These are phyloP conservation scores for Fagus crenata DNA, from an alignment of 306 rosid species.

Conservation along the genomic window DNA sequence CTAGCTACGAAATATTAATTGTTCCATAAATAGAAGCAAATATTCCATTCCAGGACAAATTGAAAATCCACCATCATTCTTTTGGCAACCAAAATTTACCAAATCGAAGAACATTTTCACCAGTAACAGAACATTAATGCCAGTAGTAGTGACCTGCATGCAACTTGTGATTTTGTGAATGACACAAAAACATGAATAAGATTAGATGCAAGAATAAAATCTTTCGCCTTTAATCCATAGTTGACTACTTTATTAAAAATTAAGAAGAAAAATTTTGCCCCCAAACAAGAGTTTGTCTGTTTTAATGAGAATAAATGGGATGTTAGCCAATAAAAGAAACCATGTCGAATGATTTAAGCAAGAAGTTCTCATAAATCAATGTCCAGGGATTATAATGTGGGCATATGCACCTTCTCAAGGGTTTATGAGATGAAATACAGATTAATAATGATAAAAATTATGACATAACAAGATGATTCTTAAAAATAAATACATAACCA, in stretches of 20 bases:
- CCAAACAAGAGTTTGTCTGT: too few relatives aligned
- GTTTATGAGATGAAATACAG: not conserved
- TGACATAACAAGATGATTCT: too few relatives aligned
- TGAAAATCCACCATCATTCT: not conserved
- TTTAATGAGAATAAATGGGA: too few relatives aligned
- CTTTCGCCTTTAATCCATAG: not conserved
- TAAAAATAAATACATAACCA: too few relatives aligned
- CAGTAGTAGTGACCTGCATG: not conserved
- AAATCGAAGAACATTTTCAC: not conserved
- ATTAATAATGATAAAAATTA: not conserved
- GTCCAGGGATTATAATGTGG: not conserved
- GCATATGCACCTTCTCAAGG: not conserved
- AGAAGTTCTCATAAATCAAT: not conserved
- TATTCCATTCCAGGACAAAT: not conserved
- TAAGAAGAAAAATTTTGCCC: too few relatives aligned
- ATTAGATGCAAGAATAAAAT: not conserved
- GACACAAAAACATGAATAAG: not conserved
- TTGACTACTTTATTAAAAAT: not conserved
- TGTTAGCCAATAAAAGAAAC: too few relatives aligned
- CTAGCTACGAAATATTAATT: not conserved
- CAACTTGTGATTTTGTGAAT: not conserved
- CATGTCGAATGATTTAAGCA: not conserved
- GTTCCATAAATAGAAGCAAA: not conserved
- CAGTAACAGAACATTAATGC: not conserved
- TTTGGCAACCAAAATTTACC: not conserved